Conservation (phyloP, 192 early-diverging fungal genomes). For the Umbelopsis sp. region DNA sequence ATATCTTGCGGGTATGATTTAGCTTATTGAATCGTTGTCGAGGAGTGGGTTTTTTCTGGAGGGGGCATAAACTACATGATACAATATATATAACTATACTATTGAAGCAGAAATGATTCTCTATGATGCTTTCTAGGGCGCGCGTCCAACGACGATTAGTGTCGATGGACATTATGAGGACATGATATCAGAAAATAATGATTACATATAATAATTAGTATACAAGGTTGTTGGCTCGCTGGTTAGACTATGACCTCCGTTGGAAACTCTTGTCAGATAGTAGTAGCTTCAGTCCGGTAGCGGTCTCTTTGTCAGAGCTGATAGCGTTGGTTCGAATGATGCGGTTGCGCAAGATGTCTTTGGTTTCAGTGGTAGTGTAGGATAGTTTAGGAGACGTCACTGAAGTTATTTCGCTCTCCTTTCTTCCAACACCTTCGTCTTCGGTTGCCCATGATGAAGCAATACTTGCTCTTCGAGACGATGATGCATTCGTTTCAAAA, state of each 20-base stretch:
- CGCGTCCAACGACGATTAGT: too few relatives aligned
- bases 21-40: too few relatives aligned
- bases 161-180: too few relatives aligned
- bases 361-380: not conserved
- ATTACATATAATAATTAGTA: not conserved
- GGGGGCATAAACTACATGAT: too few relatives aligned
- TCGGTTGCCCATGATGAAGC: constrained; percentile 23
- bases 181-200: not conserved
- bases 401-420: constrained; percentile 7
- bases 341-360: not conserved
- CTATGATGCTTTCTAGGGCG: too few relatives aligned
- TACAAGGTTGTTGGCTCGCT: not conserved
- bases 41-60: too few relatives aligned
- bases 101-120: too few relatives aligned
- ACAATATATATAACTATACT: too few relatives aligned
- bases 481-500: not conserved
- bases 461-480: constrained; percentile 19
- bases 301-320: not conserved
- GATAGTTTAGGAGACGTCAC: not conserved
- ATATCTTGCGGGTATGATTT: too few relatives aligned
- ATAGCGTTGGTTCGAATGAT: constrained; percentile 8
- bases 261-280: constrained; percentile 11
- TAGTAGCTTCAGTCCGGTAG: constrained; percentile 1
- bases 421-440: constrained; percentile 10
- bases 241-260: not conserved